Percentiles rank a stretch among this genome's conserved stretches.
Evolutionary conservation across 2,329 filamentous ascomycete species (phyloP).

Genomic region (Colletotrichum nymphaeae): DNA sequence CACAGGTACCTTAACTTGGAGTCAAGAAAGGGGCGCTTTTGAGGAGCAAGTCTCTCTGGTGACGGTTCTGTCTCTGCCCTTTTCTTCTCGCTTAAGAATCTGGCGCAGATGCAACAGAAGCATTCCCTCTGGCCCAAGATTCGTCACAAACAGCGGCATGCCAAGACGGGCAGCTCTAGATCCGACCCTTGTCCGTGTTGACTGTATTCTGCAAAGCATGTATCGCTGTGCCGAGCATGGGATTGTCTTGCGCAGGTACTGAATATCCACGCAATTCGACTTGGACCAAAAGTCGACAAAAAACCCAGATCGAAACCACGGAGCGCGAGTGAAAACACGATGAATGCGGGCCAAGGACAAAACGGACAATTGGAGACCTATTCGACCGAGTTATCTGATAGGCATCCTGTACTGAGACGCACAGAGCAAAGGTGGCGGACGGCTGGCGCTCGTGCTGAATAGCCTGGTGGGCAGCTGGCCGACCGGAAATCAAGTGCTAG

Average conservation of each 20-base stretch:
- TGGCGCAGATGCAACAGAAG: neutral
- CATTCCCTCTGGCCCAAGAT: neutral
- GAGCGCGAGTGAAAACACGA: neutral
- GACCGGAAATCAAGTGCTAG: neutral
- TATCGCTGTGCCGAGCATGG: neutral
- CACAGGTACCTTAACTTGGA: neutral
- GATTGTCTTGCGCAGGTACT: neutral
- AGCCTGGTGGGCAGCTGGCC: neutral
- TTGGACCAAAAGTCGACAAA: neutral
- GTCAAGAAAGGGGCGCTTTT: neutral
- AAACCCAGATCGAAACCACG: neutral
- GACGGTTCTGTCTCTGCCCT: neutral
- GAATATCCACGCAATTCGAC: neutral
- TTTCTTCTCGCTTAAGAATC: neutral
- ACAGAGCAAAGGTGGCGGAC: neutral
- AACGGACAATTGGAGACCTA: slow-evolving; percentile 13
- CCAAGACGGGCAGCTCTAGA: neutral
- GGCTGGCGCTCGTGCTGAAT: neutral
- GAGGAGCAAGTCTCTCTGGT: neutral
- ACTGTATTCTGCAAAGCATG: neutral
- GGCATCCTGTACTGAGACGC: neutral
- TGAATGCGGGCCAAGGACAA: slow-evolving; percentile 1
- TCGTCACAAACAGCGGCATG: neutral
- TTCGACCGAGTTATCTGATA: slow-evolving; percentile 8
- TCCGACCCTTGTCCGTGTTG: neutral